Evolutionary conservation across 2,329 filamentous ascomycete species (phyloP).

Genomic region (Fonsecaea pugnacius): DNA sequence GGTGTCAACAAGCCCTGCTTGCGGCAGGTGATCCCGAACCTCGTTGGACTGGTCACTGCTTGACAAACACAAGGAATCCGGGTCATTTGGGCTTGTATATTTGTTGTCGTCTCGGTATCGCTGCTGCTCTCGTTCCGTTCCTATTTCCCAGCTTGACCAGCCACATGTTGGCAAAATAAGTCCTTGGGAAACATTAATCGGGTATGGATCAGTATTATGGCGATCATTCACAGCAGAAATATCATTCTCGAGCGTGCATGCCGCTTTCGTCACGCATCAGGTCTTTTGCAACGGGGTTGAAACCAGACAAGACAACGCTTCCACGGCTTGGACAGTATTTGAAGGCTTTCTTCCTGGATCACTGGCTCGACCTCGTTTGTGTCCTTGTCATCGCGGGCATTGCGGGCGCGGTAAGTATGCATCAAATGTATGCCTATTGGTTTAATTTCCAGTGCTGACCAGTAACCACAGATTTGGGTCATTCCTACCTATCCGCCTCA

Average conservation of each 20-base stretch:
- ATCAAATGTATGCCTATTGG: not conserved
- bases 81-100: not conserved
- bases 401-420: conserved; percentile 15
- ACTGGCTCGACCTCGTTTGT: conserved; percentile 20
- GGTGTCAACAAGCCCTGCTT: not conserved
- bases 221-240: not conserved
- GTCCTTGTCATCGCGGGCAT: conserved; percentile 14
- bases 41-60: not conserved
- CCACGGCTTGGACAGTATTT: conserved; percentile 13
- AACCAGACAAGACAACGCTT: conserved; percentile 13
- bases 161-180: not conserved
- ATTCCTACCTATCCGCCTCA: conserved; percentile 20
- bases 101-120: not conserved
- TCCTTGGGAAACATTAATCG: not conserved
- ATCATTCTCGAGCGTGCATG: not conserved
- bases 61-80: not conserved
- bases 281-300: not conserved
- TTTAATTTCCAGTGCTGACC: not conserved
- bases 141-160: not conserved
- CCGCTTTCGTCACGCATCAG: not conserved
- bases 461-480: conserved; percentile 18
- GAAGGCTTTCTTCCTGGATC: conserved; percentile 22
- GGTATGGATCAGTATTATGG: not conserved
- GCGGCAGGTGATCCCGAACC: not conserved
- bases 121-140: not conserved